Evolutionary conservation across 805 yeast species (phyloP), one percentile per base, ranked within the genome.

Genomic region (Naumovozyma dairenensis): DNA sequence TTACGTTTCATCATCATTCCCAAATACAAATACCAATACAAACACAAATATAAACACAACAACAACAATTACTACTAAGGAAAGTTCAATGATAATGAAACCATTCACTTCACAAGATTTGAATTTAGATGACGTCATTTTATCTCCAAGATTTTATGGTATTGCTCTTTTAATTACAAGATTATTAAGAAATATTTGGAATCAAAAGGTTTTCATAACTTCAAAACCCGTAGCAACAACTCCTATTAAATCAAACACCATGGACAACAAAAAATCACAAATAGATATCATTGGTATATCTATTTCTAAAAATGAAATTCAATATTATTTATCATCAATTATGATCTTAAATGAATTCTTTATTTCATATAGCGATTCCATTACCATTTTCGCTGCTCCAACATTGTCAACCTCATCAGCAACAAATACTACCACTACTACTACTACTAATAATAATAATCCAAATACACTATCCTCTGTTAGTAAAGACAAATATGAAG

Each of bases 121-220:
- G 7, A 20, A 71, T 24, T 67, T 79, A 32, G 82, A 78, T 42
- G 79, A 77, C 53, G 94, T 89, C n/a, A 74, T 82, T 20, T 68
- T 92, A 39, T 83, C 95, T 59, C 94, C 94, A 46, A 67, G 96
- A 45, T 86, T 87, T 48, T 87, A 84, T 54, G 97, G 96, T 30
- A 72, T 84, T 13, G 78, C 89, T 10, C 67, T 85, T 17, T 71
- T 86, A 38, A 65, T 86, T 21, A 71, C 95, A 1, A 71, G 97
- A 45, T 57, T 87, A 13, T 74, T 89, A 42, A 71, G 93, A 42
- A 78, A 77, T 14, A 66, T 76, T 30, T 92, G 99, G 99, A 68
- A 67, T 35, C 65, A 65, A 22, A 77, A 74, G 34, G 80, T 87
- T 2, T 82, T 89, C 45, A n/a, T n/a, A n/a, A 58, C 51, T 17